phyloP scores from a whole-genome alignment of 108 stramenopile genomes.

The Fistulifera pelliculosa region DNA sequence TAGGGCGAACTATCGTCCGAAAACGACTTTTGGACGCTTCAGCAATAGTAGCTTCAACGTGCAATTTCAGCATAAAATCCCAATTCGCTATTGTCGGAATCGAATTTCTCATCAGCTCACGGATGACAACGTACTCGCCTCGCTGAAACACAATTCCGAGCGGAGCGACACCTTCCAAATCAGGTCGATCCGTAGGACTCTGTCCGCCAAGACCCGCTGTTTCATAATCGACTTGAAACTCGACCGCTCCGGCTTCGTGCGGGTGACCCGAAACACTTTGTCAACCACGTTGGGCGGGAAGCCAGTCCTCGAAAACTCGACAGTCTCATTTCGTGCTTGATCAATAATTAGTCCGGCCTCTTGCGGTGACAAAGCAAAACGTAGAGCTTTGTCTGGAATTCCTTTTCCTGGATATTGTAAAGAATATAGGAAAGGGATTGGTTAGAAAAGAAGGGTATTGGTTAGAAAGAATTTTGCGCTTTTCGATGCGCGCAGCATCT shows the following conservation, averaged over 20 bases:
- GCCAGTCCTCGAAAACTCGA: conserved; percentile 30
- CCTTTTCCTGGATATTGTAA: conserved; percentile 3
- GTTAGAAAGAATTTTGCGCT: too few relatives aligned
- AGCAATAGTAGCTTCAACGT: neutral
- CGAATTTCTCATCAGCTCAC: conserved; percentile 27
- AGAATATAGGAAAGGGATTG: too few relatives aligned
- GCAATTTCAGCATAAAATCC: conserved; percentile 40
- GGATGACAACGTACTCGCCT: conserved; percentile 50
- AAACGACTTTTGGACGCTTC: neutral
- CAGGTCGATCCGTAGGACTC: conserved; percentile 8
- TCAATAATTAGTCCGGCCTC: conserved; percentile 41
- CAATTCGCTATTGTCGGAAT: conserved; percentile 50
- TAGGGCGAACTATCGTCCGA: too few relatives aligned
- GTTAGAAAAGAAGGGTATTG: too few relatives aligned
- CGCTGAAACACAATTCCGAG: conserved; percentile 34
- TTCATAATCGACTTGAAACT: conserved; percentile 37
- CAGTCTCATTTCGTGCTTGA: conserved; percentile 29
- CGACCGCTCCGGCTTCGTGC: conserved; percentile 34
- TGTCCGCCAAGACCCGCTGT: conserved; percentile 42
- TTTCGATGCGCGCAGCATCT: too few relatives aligned
- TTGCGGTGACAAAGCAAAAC: conserved; percentile 39
- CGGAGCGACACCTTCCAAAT: conserved; percentile 12
- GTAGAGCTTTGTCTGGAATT: conserved; percentile 19
- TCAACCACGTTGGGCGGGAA: neutral
- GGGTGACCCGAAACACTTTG: conserved; percentile 50